A percentile compares a stretch with the other conserved stretches of the same genome.
Conservation (phyloP, 352 stramenopile species). For the Pilasporangium apinafurcum region DNA sequence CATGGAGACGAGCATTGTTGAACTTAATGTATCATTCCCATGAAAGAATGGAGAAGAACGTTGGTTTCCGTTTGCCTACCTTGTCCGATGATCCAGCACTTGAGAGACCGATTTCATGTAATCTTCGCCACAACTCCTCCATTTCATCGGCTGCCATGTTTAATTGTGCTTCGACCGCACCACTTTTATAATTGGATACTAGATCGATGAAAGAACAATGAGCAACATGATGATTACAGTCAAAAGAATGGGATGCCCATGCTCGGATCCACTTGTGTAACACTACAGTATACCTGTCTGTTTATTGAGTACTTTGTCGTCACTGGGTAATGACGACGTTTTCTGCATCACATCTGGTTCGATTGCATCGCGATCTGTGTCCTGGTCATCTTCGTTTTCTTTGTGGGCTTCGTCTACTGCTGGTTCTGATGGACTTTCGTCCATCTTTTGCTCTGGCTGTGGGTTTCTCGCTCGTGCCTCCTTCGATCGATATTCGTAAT, state of each 20-base stretch:
- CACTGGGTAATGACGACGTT: too few relatives aligned
- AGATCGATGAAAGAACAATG: slow-evolving; percentile 2
- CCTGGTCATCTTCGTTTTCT: background rate
- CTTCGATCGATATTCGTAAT: slow-evolving; percentile 75
- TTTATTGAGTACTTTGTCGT: too few relatives aligned
- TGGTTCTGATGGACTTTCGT: background rate
- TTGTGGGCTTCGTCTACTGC: too few relatives aligned
- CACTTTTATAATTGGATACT: too few relatives aligned
- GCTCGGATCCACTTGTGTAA: too few relatives aligned
- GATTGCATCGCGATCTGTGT: too few relatives aligned
- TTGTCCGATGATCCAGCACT: slow-evolving; percentile 46
- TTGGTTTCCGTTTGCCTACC: slow-evolving; percentile 10
- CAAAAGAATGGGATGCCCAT: too few relatives aligned
- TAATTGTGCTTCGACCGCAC: slow-evolving; percentile 47
- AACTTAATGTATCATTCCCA: too few relatives aligned
- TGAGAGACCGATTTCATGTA: slow-evolving; percentile 73
- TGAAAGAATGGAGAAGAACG: background rate
- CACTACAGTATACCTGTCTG: too few relatives aligned
- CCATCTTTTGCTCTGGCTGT: slow-evolving; percentile 1
- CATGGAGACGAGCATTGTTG: too few relatives aligned
- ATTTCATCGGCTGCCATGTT: slow-evolving; percentile 72
- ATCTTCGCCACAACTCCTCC: slow-evolving; percentile 75
- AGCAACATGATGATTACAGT: too few relatives aligned
- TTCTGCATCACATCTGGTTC: too few relatives aligned
- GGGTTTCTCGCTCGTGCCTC: slow-evolving; percentile 38